Base-by-base conservation (phyloP, 306 rosid genomes). In the Mimosa pudica region DNA sequence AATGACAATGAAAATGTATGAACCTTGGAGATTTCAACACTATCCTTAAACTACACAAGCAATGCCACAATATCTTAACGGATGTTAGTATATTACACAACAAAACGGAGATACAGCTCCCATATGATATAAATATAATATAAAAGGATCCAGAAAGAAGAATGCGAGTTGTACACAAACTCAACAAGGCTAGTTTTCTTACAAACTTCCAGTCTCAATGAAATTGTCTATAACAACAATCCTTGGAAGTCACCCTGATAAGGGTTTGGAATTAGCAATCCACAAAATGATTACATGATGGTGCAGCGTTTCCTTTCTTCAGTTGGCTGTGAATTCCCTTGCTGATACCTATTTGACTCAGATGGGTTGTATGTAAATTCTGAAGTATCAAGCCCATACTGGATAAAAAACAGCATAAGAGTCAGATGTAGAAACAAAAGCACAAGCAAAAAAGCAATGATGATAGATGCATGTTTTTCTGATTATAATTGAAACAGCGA, bases 301-400 rank as follows among this genome's bases (percentile, higher is more conserved):
- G 82, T 80, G 91, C 99, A 96, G 60, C 98, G 89, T 71, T 91
- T 93, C 89, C 89, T 86, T 82, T 96, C 99, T 86, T 96, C 99
- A 69, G 92, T 74, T 77, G 96, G 96, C 81, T 96, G 99, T 10
- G 92, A 14, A 75, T 84, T 79, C 46, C 49, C 93, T 82, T 87
- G 98, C 90, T 89, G 98, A 82, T 30, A 77, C 91, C 98, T 90
- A 66, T 85, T 58, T 17, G 99, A 84, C 84, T 93, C 99, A 1
- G 92, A 93, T 51, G 99, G 99, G 84, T 96, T 92, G 93, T 96
- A 96, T 24, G 99, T 92, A 68, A 91, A 96, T 86, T 93, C 96
- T 0, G 99, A 72, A 45, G 99, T 96, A 81, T 96, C 98, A 9
- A 96, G 90, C 77, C 99, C 98, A n/a, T 96, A 96, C 99, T 96